Evolutionary conservation across 768 basidiomycete genomes (phyloP).

Genomic region (Galerina marginata): DNA sequence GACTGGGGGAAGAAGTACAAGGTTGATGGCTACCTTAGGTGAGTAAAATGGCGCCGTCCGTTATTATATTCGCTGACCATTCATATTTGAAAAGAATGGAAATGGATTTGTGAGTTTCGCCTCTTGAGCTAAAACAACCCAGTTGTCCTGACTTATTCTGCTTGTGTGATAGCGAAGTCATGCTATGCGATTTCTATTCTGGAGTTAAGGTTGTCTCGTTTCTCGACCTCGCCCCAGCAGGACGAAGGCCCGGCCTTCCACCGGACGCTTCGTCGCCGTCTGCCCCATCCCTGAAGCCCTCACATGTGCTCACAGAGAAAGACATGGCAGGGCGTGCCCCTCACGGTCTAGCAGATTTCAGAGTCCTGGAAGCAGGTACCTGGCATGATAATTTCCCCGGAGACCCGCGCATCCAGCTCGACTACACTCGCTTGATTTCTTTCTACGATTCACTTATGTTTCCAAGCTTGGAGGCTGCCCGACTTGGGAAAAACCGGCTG

Average conservation of each 20-base stretch:
- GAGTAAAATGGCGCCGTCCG: slow-evolving; percentile 11
- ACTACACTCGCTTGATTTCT: slow-evolving; percentile 45
- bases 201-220: slow-evolving; percentile 48
- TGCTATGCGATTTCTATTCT: slow-evolving; percentile 51
- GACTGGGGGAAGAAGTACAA: slow-evolving; percentile 45
- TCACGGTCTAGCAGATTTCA: slow-evolving; percentile 13
- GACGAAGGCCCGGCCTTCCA: not conserved
- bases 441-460: slow-evolving; percentile 48
- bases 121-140: not conserved
- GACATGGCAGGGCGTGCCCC: not conserved
- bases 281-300: not conserved
- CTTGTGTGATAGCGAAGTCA: slow-evolving; percentile 42
- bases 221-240: slow-evolving; percentile 31
- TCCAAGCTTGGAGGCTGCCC: slow-evolving; percentile 38
- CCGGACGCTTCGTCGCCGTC: not conserved
- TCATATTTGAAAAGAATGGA: slow-evolving; percentile 42
- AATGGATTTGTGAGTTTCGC: slow-evolving; percentile 49
- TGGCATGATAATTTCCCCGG: slow-evolving; percentile 51
- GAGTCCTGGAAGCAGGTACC: slow-evolving; percentile 38
- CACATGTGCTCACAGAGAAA: no score
- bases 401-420: slow-evolving; percentile 47
- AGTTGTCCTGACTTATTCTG: not conserved
- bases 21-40: slow-evolving; percentile 55
- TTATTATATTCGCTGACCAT: not conserved
- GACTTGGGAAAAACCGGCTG: slow-evolving; percentile 37